A percentile compares a stretch with the other conserved stretches of the same genome.
Evolutionary conservation across 1,284 basidiomycete genomes (phyloP).

Genomic region (Tylopilus sp.): DNA sequence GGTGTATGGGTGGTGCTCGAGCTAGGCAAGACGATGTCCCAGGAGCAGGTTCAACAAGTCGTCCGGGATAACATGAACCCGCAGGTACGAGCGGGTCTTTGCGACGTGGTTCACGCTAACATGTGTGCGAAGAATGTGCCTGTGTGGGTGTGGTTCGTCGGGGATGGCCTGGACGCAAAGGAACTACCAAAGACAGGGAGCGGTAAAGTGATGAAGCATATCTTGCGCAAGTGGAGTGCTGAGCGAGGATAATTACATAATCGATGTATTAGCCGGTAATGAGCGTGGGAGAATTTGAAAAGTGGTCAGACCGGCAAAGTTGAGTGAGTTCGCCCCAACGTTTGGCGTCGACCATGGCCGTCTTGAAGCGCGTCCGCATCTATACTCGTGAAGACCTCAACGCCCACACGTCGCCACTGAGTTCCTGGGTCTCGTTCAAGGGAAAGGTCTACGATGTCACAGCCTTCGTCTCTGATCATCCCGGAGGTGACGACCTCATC

Average conservation of each 20-base stretch:
- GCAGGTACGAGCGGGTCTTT: slow-evolving; percentile 46
- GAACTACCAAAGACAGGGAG: slow-evolving; percentile 85
- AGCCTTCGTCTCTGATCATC: slow-evolving; percentile 73
- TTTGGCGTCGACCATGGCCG: slow-evolving; percentile 30
- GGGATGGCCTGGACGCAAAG: slow-evolving; percentile 53
- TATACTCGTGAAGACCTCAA: slow-evolving; percentile 70
- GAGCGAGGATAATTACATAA: neutral
- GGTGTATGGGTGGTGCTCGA: slow-evolving; percentile 70
- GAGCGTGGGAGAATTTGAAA: slow-evolving; percentile 19
- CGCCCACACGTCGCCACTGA: slow-evolving; percentile 49
- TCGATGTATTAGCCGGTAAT: neutral
- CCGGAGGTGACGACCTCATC: slow-evolving; percentile 83
- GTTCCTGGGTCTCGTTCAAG: slow-evolving; percentile 73
- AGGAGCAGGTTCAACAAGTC: slow-evolving; percentile 48
- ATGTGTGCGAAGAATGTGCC: slow-evolving; percentile 60
- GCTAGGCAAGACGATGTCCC: slow-evolving; percentile 40
- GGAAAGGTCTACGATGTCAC: slow-evolving; percentile 83
- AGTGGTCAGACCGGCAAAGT: slow-evolving; percentile 15
- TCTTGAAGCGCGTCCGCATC: slow-evolving; percentile 68
- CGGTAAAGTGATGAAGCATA: slow-evolving; percentile 84
- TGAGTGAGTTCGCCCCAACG: neutral
- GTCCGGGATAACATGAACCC: slow-evolving; percentile 68
- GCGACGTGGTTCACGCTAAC: neutral
- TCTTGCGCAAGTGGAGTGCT: slow-evolving; percentile 44
- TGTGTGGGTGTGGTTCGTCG: slow-evolving; percentile 79